Percentiles rank a stretch among this genome's conserved stretches.
phyloP scores from a whole-genome alignment of 768 basidiomycete species.

The Rhodotorula diobovata region DNA sequence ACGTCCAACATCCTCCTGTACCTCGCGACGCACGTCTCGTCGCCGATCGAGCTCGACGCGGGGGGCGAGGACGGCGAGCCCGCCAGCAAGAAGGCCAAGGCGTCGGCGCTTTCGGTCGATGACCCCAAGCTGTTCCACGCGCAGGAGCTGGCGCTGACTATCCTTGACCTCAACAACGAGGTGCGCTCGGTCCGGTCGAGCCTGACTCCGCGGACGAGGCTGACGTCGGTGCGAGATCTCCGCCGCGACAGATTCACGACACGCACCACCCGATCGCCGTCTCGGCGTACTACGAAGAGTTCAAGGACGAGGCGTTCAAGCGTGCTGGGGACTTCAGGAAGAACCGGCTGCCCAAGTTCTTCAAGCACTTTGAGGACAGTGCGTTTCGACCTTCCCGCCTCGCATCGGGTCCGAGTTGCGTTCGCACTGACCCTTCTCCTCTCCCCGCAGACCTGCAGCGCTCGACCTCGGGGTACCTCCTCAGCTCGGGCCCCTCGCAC shows the following conservation, averaged over 20 bases:
- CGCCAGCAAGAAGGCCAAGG: constrained; percentile 3
- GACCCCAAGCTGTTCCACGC: constrained; percentile 21
- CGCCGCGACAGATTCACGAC: constrained; percentile 5
- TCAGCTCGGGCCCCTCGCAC: constrained; percentile 47
- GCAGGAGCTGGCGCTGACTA: constrained; percentile 29
- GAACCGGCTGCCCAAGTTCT: constrained; percentile 51
- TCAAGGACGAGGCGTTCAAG: constrained; percentile 48
- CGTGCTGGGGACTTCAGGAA: constrained; percentile 49
- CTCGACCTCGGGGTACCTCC: constrained; percentile 40
- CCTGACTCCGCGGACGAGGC: background rate
- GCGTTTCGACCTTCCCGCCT: background rate
- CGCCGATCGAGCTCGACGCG: constrained; percentile 20
- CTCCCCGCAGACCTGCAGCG: constrained; percentile 37
- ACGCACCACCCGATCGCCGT: constrained; percentile 50
- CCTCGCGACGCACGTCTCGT: constrained; percentile 24
- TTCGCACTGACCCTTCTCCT: background rate
- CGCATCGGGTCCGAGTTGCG: too few relatives aligned
- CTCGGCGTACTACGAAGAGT: constrained; percentile 49
- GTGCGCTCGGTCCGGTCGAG: background rate
- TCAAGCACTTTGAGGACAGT: constrained; percentile 48
- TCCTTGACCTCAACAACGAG: constrained; percentile 48
- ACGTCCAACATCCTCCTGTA: constrained; percentile 43
- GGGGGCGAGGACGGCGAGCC: background rate
- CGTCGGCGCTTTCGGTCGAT: constrained; percentile 4
- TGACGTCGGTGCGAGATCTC: background rate